A percentile compares a stretch with the other conserved stretches of the same genome.
phyloP scores from a whole-genome alignment of 805 yeast species.

The Starmera caribaea region DNA sequence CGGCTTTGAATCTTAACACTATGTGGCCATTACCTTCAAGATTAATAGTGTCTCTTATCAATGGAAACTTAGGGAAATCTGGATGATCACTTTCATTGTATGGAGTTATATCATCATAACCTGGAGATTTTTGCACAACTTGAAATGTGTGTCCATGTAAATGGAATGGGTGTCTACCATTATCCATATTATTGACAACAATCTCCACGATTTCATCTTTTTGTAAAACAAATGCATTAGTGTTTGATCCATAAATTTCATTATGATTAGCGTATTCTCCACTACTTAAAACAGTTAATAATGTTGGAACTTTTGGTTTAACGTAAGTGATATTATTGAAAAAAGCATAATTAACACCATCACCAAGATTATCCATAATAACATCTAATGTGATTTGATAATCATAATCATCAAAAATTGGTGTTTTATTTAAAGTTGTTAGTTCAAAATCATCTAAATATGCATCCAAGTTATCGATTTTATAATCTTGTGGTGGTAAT shows the following conservation, averaged over 20 bases:
- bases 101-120: constrained; percentile 46
- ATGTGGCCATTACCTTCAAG: constrained; percentile 60
- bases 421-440: constrained; percentile 32
- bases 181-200: constrained; percentile 70
- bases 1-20: constrained; percentile 65
- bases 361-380: constrained; percentile 58
- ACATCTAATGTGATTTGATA: constrained; percentile 48
- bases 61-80: constrained; percentile 47
- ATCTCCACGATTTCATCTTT: constrained; percentile 60
- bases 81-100: constrained; percentile 36
- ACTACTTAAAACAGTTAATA: constrained; percentile 51
- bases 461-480: constrained; percentile 5
- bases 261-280: constrained; percentile 48
- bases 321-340: constrained; percentile 59
- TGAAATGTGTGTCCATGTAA: constrained; percentile 70
- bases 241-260: constrained; percentile 66
- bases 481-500: constrained; percentile 18
- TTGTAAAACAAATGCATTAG: constrained; percentile 52
- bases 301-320: constrained; percentile 63
- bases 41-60: constrained; percentile 61
- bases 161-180: constrained; percentile 74
- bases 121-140: constrained; percentile 42
- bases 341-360: constrained; percentile 71
- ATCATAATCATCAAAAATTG: constrained; percentile 51
- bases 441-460: constrained; percentile 26